A percentile compares a stretch with the other conserved stretches of the same genome.
phyloP scores from a whole-genome alignment of 306 rosid species.

The Ceratonia siliqua region DNA sequence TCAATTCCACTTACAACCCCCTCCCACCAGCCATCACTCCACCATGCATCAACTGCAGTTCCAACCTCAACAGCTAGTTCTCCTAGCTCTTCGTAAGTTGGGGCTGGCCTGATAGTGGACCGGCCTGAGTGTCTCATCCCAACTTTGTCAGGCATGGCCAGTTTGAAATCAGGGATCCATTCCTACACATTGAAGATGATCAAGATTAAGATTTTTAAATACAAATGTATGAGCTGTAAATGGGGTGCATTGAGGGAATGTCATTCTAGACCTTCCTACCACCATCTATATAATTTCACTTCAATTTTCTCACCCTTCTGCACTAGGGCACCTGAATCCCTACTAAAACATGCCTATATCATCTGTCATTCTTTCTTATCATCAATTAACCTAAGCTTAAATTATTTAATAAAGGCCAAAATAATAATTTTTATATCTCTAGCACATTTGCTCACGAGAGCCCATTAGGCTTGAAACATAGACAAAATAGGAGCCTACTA shows the following conservation, averaged over 20 bases:
- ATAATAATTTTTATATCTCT: no score
- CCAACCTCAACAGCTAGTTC: slow-evolving; percentile 59
- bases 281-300: no score
- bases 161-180: slow-evolving; percentile 76
- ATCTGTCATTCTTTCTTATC: no score
- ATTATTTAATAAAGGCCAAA: no score
- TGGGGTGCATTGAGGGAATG: background rate
- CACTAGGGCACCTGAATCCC: no score
- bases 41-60: slow-evolving; percentile 87
- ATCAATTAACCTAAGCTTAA: no score
- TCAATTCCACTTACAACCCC: slow-evolving; percentile 69
- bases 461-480: no score
- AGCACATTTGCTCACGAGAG: no score
- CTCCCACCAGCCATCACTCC: slow-evolving; percentile 99
- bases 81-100: slow-evolving; percentile 49
- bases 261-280: no score
- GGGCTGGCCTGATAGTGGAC: slow-evolving; percentile 72
- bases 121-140: slow-evolving; percentile 74
- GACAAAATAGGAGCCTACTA: no score
- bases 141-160: slow-evolving; percentile 79
- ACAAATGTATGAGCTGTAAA: background rate
- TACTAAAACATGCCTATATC: no score
- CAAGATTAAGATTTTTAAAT: slow-evolving; percentile 7
- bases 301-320: no score
- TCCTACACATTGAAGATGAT: slow-evolving; percentile 56